Percentiles rank a stretch among this genome's conserved stretches.
Conservation (phyloP, 2,329 filamentous ascomycete species). For the Ascochyta rabiei region DNA sequence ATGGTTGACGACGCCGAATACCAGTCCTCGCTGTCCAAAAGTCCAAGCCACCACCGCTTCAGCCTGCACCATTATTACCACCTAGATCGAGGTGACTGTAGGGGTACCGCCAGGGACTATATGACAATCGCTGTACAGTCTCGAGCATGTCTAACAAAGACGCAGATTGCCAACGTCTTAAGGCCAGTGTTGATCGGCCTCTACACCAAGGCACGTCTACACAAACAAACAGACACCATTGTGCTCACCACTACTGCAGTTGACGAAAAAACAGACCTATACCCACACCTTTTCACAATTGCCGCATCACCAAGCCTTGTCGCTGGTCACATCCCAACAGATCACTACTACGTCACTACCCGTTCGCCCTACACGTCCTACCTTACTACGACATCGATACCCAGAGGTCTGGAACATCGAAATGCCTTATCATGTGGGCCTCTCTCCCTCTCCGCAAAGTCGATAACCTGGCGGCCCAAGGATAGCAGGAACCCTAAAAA, state of each 20-base stretch:
- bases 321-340: conserved; percentile 1
- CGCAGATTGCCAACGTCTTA: too few relatives aligned
- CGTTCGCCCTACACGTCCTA: not conserved
- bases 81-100: too few relatives aligned
- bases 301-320: not conserved
- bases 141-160: not conserved
- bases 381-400: not conserved
- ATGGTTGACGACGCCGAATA: not conserved
- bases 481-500: not conserved
- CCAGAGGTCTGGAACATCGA: conserved; percentile 4
- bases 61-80: too few relatives aligned
- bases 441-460: not conserved
- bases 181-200: not conserved
- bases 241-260: not conserved
- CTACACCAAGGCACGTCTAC: not conserved
- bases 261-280: not conserved
- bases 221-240: not conserved
- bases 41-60: not conserved
- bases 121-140: too few relatives aligned
- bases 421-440: not conserved
- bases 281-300: not conserved
- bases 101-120: too few relatives aligned
- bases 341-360: conserved; percentile 5
- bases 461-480: not conserved
- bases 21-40: not conserved